Evolutionary conservation across 1,284 basidiomycete species (phyloP).

Genomic region (Papiliotrema terrestris): DNA sequence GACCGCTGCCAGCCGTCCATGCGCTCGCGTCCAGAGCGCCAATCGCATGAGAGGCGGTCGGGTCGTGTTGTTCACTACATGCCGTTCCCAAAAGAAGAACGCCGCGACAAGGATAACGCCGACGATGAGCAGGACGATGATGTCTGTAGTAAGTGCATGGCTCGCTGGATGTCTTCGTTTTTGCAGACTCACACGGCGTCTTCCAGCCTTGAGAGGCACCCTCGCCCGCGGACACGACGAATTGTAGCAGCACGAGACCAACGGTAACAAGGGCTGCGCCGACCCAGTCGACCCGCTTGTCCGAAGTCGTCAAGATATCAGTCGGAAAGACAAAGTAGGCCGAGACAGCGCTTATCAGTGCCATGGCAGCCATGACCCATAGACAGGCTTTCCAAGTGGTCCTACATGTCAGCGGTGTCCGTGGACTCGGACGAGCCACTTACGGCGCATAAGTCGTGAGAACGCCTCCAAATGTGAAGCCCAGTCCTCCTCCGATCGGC

Average conservation of each 20-base stretch:
- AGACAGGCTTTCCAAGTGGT: conserved; percentile 62
- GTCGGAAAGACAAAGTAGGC: conserved; percentile 58
- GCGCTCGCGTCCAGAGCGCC: conserved; percentile 63
- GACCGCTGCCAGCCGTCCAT: conserved; percentile 64
- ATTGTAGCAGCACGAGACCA: conserved; percentile 73
- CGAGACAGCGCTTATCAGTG: conserved; percentile 54
- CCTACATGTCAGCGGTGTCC: conserved; percentile 10
- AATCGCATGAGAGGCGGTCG: conserved; percentile 66
- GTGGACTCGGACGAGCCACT: conserved; percentile 1
- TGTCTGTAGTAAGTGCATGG: conserved; percentile 28
- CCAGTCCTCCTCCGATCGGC: conserved; percentile 70
- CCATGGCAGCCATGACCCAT: conserved; percentile 58
- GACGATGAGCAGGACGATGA: conserved; percentile 58
- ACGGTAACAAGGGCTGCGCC: conserved; percentile 70
- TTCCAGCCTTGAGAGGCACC: conserved; percentile 68
- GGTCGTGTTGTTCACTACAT: conserved; percentile 52
- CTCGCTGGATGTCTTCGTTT: no score
- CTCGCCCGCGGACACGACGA: conserved; percentile 71
- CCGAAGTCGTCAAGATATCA: conserved; percentile 48
- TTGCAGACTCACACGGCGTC: conserved; percentile 60
- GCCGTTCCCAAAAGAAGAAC: conserved; percentile 68
- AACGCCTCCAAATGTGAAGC: conserved; percentile 64
- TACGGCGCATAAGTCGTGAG: conserved; percentile 61
- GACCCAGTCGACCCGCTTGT: conserved; percentile 73
- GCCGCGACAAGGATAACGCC: conserved; percentile 58